Percentiles rank a stretch among this genome's conserved stretches.
Conservation (phyloP, 345 rosid species). For the Alliaria petiolata region DNA sequence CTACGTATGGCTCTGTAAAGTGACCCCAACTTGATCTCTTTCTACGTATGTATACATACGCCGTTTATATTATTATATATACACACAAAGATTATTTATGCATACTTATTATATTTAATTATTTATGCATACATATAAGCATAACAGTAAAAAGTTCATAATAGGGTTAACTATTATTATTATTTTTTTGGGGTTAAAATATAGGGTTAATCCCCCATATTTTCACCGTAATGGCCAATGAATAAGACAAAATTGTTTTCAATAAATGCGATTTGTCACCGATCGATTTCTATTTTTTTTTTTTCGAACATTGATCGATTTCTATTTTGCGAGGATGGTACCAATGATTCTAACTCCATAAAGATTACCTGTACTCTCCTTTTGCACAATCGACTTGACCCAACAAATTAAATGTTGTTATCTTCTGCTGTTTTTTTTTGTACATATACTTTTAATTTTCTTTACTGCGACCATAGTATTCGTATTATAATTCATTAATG, state of each 20-base stretch:
- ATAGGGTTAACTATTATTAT: background rate
- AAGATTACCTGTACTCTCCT: background rate
- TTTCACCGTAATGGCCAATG: constrained; percentile 4
- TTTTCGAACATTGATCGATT: too few species aligned
- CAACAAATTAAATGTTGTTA: background rate
- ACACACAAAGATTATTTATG: background rate
- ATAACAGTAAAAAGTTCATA: background rate
- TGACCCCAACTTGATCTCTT: constrained; percentile 28
- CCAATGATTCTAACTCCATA: constrained; percentile 20
- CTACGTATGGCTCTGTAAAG: constrained; percentile 38
- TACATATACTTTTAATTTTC: too few species aligned
- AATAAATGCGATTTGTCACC: constrained; percentile 13
- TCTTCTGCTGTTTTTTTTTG: too few species aligned
- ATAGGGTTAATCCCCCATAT: background rate
- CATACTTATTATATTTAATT: background rate
- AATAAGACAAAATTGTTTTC: background rate
- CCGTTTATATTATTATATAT: background rate
- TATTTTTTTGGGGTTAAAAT: too few species aligned
- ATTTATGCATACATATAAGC: background rate
- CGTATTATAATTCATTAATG: background rate
- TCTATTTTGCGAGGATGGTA: constrained; percentile 20
- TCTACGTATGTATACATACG: constrained; percentile 23
- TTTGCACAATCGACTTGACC: constrained; percentile 9
- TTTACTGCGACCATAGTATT: background rate
- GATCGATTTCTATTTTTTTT: too few species aligned